phyloP scores from a whole-genome alignment of 768 basidiomycete species.

The Heimioporus sp. region DNA sequence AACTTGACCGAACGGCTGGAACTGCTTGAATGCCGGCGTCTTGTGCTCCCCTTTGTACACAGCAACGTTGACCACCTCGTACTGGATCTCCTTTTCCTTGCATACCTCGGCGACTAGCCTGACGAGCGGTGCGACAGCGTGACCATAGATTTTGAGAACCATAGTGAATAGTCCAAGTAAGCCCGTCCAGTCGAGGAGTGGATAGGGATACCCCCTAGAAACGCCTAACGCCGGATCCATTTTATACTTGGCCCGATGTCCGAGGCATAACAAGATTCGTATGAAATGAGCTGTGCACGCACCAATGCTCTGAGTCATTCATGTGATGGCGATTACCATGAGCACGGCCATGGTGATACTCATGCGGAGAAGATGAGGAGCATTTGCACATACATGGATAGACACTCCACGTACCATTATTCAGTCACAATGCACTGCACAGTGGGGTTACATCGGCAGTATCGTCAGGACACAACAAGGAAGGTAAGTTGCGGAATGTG shows the following conservation, averaged over 20 bases:
- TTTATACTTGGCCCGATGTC: conserved; percentile 1
- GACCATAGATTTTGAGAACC: conserved; percentile 46
- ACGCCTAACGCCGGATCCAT: background rate
- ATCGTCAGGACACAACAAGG: too few relatives aligned
- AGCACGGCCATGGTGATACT: background rate
- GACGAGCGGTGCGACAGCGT: conserved; percentile 36
- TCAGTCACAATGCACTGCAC: too few relatives aligned
- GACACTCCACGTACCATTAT: too few relatives aligned
- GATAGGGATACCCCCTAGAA: background rate
- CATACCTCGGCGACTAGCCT: conserved; percentile 38
- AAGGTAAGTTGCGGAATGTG: too few relatives aligned
- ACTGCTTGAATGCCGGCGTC: conserved; percentile 27
- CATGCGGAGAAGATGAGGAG: too few relatives aligned
- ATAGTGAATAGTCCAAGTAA: conserved; percentile 20
- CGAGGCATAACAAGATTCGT: background rate
- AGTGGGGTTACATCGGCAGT: too few relatives aligned
- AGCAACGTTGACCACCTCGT: conserved; percentile 36
- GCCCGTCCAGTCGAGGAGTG: background rate
- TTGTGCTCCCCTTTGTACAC: conserved; percentile 36
- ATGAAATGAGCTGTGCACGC: background rate
- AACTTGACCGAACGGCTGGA: conserved; percentile 41
- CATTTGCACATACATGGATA: too few relatives aligned
- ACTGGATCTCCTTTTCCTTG: conserved; percentile 39
- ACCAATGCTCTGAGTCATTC: background rate
- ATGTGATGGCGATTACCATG: background rate